A percentile compares a stretch with the other conserved stretches of the same genome.
phyloP scores from a whole-genome alignment of 495 filamentous ascomycete genomes.

The Annulohypoxylon stygium region DNA sequence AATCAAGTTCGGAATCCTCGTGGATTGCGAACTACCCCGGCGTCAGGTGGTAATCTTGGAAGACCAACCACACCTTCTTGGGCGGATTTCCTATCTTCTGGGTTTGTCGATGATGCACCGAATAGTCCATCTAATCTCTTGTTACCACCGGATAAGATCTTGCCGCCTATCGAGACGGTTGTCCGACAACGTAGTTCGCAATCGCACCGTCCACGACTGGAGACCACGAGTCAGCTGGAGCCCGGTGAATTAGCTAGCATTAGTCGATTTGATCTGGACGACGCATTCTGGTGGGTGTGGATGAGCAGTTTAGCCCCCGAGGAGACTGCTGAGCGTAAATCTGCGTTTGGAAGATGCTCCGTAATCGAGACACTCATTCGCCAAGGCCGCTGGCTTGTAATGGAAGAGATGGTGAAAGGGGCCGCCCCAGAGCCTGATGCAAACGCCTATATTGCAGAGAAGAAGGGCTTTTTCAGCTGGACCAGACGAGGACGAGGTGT shows the following conservation, averaged over 20 bases:
- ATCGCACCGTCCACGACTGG: slow-evolving; percentile 79
- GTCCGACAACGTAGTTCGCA: slow-evolving; percentile 85
- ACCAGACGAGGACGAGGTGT: slow-evolving; percentile 76
- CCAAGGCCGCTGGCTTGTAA: slow-evolving; percentile 87
- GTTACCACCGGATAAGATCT: slow-evolving; percentile 89
- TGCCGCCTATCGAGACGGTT: slow-evolving; percentile 83
- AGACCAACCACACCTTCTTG: slow-evolving; percentile 96
- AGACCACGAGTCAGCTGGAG: slow-evolving; percentile 75
- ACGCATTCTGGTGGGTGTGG: slow-evolving; percentile 99
- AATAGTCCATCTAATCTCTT: slow-evolving; percentile 70
- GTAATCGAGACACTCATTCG: slow-evolving; percentile 88
- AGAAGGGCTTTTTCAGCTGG: slow-evolving; percentile 91
- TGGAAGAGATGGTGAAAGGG: slow-evolving; percentile 96
- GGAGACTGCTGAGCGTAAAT: slow-evolving; percentile 85
- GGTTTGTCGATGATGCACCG: slow-evolving; percentile 81
- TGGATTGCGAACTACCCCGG: slow-evolving; percentile 71
- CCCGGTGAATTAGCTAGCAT: slow-evolving; percentile 96
- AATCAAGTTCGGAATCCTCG: slow-evolving; percentile 47
- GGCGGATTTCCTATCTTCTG: slow-evolving; percentile 96
- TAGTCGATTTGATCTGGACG: slow-evolving; percentile 85
- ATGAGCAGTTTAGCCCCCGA: slow-evolving; percentile 95
- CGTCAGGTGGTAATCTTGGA: slow-evolving; percentile 72
- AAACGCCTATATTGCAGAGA: slow-evolving; percentile 90
- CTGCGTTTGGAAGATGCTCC: slow-evolving; percentile 93
- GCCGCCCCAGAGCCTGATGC: slow-evolving; percentile 87